Evolutionary conservation across 768 basidiomycete genomes (phyloP).

Genomic region (Tephrocybe rancida): DNA sequence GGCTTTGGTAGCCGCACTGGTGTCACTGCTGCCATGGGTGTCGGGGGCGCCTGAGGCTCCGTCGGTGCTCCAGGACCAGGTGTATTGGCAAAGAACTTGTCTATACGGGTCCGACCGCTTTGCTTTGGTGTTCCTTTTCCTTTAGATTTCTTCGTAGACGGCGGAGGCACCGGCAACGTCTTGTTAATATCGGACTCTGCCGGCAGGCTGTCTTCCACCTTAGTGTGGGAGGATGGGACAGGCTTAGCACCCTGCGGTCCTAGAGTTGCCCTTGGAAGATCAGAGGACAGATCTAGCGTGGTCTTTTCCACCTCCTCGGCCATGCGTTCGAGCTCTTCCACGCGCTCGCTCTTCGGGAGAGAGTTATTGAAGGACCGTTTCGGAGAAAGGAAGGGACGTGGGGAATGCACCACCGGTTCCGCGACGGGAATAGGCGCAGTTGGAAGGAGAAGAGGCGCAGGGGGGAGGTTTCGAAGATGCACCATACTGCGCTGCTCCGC

Average conservation of each 20-base stretch:
- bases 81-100: slow-evolving; percentile 25
- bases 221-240: neutral
- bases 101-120: slow-evolving; percentile 26
- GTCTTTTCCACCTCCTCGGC: slow-evolving; percentile 55
- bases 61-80: neutral
- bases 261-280: slow-evolving; percentile 28
- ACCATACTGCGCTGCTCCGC: neutral
- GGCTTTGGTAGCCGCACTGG: slow-evolving; percentile 29
- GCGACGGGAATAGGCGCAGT: slow-evolving; percentile 5
- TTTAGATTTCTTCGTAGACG: slow-evolving; percentile 43
- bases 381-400: slow-evolving; percentile 70
- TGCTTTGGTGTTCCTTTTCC: slow-evolving; percentile 15
- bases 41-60: slow-evolving; percentile 44
- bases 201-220: neutral
- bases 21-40: slow-evolving; percentile 48
- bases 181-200: slow-evolving; percentile 41
- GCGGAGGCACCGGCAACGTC: slow-evolving; percentile 62
- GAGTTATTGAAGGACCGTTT: slow-evolving; percentile 53
- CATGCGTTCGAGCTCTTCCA: slow-evolving; percentile 73
- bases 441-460: slow-evolving; percentile 2
- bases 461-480: slow-evolving; percentile 7
- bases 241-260: neutral
- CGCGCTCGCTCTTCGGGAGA: slow-evolving; percentile 55
- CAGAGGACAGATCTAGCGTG: slow-evolving; percentile 37
- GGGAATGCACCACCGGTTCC: slow-evolving; percentile 54